Evolutionary conservation across 176 grass and related monocot species (phyloP).

Genomic region (Oryza meyeriana): DNA sequence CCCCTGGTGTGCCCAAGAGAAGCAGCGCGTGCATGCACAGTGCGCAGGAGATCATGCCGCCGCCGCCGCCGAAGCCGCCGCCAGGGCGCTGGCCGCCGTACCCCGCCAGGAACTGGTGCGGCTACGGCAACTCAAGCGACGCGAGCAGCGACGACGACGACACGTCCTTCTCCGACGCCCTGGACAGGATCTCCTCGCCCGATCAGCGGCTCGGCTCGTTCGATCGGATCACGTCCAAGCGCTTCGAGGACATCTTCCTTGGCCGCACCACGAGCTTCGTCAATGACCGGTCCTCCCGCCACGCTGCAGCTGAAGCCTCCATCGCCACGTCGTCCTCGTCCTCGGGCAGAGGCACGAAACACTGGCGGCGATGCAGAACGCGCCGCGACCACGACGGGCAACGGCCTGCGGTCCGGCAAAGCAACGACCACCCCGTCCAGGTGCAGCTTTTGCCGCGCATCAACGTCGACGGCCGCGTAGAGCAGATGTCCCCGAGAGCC

Average conservation of each 20-base stretch:
- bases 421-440: conserved; percentile 13
- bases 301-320: neutral
- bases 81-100: conserved; percentile 43
- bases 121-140: conserved; percentile 43
- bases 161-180: conserved; percentile 62
- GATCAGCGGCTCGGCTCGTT: conserved; percentile 65
- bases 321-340: conserved; percentile 42
- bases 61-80: conserved; percentile 53
- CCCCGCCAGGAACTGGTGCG: conserved; percentile 22
- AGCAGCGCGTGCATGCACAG: conserved; percentile 5
- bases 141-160: conserved; percentile 55
- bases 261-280: conserved; percentile 57
- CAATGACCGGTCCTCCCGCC: conserved; percentile 52
- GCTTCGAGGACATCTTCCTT: conserved; percentile 57
- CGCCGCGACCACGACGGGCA: conserved; percentile 23
- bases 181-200: conserved; percentile 59
- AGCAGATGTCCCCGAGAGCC: conserved; percentile 57
- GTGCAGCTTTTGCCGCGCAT: conserved; percentile 32
- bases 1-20: conserved; percentile 74
- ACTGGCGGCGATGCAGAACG: conserved; percentile 4
- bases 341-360: conserved; percentile 26
- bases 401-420: neutral
- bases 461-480: conserved; percentile 31
- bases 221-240: conserved; percentile 51
- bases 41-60: conserved; percentile 19